Evolutionary conservation across 2,329 filamentous ascomycete species (phyloP), one percentile per base, ranked within the genome.

Genomic region (Fusarium nygamai): DNA sequence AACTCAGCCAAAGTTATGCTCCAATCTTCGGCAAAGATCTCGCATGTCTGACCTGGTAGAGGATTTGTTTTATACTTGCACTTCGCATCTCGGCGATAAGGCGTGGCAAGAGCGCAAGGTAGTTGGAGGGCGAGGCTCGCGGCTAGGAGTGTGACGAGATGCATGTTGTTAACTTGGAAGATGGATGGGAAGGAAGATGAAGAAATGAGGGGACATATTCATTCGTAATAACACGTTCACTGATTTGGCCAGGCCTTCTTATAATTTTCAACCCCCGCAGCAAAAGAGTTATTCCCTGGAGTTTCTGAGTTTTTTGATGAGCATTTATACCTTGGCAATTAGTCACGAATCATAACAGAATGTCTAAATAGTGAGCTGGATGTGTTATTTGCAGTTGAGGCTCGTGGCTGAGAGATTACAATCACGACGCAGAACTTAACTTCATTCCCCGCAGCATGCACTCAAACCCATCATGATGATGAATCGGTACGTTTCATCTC

Each of bases 301-400:
- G 10, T 34, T 20, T 27, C n/a, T 5, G 4, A 34, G 17, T 34
- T 34, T 33, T 6, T 11, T 3, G 11, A 19, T 1, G 8, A 11
- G 5, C 8, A 24, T 20, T 24, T 24, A 16, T 16, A 12, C 31
- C 6, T 5, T 11, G 1, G 6, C 0, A 4, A 4, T 53, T 53
- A 6, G 31, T 8, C 48, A 34, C 0, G 3, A 0, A 2, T 20
- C 3, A 3, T 2, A 6, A 4, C 3, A 16, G 0, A 53, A 34
- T 53, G n/a, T 53, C 17, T 34, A 53, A 34, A 34, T 34, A 24
- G 31, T 34, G 31, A 16, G 1, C 17, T 3, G 8, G 22, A 5
- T 34, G 2, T 53, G n/a, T 34, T 16, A 34, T 34, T 51, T 34
- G 31, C 20, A 8, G 22, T 51, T 34, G n/a, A 20, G 4, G 6